phyloP scores from a whole-genome alignment of 1,139 yeast genomes.

The Blastobotrys ciferrii region DNA sequence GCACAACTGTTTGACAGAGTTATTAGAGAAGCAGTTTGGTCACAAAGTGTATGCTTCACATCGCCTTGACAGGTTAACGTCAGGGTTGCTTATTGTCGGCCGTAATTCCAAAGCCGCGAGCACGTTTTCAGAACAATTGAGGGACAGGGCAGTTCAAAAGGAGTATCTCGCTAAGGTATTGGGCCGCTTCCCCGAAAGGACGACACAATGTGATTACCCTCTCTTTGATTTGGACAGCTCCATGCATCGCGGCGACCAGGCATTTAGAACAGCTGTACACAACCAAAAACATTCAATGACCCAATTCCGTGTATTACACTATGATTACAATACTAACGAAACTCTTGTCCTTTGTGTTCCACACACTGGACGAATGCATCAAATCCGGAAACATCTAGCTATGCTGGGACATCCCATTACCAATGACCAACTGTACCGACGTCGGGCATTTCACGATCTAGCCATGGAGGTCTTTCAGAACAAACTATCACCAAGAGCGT shows the following conservation, averaged over 20 bases:
- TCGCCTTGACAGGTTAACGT: conserved; percentile 81
- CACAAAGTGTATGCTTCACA: conserved; percentile 35
- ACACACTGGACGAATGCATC: conserved; percentile 89
- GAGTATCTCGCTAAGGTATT: conserved; percentile 82
- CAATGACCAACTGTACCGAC: conserved; percentile 82
- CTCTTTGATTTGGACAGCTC: conserved; percentile 71
- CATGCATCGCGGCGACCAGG: conserved; percentile 48
- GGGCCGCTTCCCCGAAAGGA: conserved; percentile 66
- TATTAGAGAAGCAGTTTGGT: conserved; percentile 23
- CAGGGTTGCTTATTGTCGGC: conserved; percentile 90
- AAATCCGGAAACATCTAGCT: conserved; percentile 87
- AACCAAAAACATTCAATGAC: conserved; percentile 53
- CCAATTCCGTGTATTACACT: conserved; percentile 25
- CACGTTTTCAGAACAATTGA: conserved; percentile 62
- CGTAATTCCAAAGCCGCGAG: conserved; percentile 78
- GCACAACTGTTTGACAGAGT: conserved; percentile 59
- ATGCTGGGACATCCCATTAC: conserved; percentile 85
- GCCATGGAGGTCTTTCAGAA: conserved; percentile 39
- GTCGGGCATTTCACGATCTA: conserved; percentile 64
- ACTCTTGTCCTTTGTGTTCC: conserved; percentile 76
- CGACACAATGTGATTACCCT: conserved; percentile 55
- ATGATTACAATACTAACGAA: conserved; percentile 29
- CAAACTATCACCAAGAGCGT: neutral
- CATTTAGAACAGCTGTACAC: conserved; percentile 47
- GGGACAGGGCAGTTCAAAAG: conserved; percentile 70